Percentiles rank a stretch among this genome's conserved stretches.
phyloP scores from a whole-genome alignment of 1,284 basidiomycete genomes.

The Sporisorium iseilematis-ciliati region DNA sequence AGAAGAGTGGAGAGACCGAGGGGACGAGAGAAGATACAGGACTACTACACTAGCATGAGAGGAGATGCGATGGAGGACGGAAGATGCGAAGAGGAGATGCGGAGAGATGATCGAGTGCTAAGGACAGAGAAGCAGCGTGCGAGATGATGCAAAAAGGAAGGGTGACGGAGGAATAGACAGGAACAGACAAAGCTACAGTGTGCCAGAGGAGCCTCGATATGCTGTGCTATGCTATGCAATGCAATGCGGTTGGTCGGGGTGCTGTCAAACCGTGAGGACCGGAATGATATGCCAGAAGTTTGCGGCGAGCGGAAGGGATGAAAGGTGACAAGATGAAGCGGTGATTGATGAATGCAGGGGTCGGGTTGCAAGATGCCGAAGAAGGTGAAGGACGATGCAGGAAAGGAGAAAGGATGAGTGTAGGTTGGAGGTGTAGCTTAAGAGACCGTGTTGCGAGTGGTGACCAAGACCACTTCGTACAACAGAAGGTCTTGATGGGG shows the following conservation, averaged over 20 bases:
- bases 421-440: not conserved
- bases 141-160: conserved; percentile 10
- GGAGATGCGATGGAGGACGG: conserved; percentile 16
- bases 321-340: conserved; percentile 13
- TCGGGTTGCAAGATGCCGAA: not conserved
- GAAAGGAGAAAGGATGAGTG: not conserved
- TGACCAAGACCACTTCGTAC: not conserved
- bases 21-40: too few relatives aligned
- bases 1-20: not conserved
- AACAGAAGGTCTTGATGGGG: conserved; percentile 8
- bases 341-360: not conserved
- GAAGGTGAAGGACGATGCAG: conserved; percentile 12
- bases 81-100: not conserved
- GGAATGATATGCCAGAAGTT: not conserved
- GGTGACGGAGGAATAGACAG: conserved; percentile 1
- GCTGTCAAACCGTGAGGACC: not conserved
- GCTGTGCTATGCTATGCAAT: conserved; percentile 12
- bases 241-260: conserved; percentile 16
- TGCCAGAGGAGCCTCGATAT: conserved; percentile 7
- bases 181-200: not conserved
- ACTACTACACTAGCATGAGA: conserved; percentile 2
- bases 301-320: not conserved
- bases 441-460: conserved; percentile 12
- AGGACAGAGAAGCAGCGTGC: not conserved
- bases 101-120: not conserved